A percentile compares a stretch with the other conserved stretches of the same genome.
These are phyloP conservation scores for Zhuliangozyma parablackwelliae DNA, from an alignment of 1,139 yeast genomes.

Conservation along the genomic window DNA sequence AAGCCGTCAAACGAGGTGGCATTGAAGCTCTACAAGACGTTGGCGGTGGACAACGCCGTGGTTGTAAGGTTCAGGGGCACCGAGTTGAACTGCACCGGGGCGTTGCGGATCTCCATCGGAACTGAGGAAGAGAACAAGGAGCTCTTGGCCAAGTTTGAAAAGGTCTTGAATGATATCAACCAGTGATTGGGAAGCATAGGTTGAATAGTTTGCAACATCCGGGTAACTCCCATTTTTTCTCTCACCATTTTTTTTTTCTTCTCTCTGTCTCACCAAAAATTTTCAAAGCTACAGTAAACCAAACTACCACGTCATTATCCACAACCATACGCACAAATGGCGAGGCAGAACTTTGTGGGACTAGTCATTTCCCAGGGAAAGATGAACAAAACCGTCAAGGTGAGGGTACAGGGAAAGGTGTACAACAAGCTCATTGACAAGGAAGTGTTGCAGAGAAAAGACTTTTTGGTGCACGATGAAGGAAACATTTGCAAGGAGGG, in stretches of 20 bases:
- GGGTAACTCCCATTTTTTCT: constrained; percentile 1
- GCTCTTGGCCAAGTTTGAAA: constrained; percentile 49
- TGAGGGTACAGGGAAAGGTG: constrained; percentile 70
- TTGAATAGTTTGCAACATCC: not conserved
- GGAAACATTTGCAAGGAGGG: constrained; percentile 90
- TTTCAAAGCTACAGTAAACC: not conserved
- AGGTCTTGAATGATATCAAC: constrained; percentile 9
- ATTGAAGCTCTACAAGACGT: constrained; percentile 51
- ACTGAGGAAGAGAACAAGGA: constrained; percentile 66
- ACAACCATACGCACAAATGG: constrained; percentile 43
- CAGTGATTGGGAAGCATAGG: not conserved
- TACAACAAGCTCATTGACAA: constrained; percentile 71
- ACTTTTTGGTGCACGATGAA: constrained; percentile 90
- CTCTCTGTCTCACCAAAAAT: not conserved
- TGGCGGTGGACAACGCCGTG: constrained; percentile 71
- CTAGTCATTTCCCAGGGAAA: constrained; percentile 93
- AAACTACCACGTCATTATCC: not conserved
- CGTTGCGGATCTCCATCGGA: constrained; percentile 82
- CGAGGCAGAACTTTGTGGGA: constrained; percentile 86
- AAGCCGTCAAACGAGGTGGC: constrained; percentile 71
- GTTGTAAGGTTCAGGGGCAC: constrained; percentile 89
- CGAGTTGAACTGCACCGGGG: constrained; percentile 86
- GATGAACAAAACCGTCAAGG: constrained; percentile 93
- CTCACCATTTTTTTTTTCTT: constrained; percentile 1
- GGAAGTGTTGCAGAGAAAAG: constrained; percentile 74